Percentiles rank a stretch among this genome's conserved stretches.
phyloP scores from a whole-genome alignment of 192 early-diverging fungal species.

The Chytriomyces sp. region DNA sequence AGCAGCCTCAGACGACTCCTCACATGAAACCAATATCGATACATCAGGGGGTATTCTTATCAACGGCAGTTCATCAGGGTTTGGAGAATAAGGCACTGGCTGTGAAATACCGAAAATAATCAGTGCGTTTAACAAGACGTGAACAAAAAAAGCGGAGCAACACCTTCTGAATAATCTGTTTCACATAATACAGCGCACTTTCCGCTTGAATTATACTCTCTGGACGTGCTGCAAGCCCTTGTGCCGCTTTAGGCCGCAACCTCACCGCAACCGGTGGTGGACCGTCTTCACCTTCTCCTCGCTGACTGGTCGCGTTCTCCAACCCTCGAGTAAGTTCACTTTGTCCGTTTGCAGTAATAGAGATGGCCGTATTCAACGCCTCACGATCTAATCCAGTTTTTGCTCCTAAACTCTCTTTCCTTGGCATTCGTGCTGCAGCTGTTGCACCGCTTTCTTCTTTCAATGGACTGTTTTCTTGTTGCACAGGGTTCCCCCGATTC shows the following conservation, averaged over 20 bases:
- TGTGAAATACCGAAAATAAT: background rate
- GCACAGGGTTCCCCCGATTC: background rate
- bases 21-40: constrained; percentile 70
- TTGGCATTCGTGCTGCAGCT: too few relatives aligned
- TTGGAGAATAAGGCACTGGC: constrained; percentile 33
- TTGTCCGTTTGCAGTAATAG: background rate
- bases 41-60: constrained; percentile 69
- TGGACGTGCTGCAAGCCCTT: background rate
- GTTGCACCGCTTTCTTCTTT: too few relatives aligned
- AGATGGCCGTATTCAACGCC: background rate
- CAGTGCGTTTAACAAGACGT: background rate
- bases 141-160: constrained; percentile 6
- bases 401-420: background rate
- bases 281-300: background rate
- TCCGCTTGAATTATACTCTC: constrained; percentile 12
- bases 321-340: too few relatives aligned
- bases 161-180: constrained; percentile 19
- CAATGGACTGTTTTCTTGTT: background rate
- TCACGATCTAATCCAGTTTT: background rate
- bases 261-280: background rate
- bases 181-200: constrained; percentile 7
- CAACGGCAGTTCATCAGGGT: constrained; percentile 66
- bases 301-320: background rate
- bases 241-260: constrained; percentile 6
- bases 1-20: constrained; percentile 76